phyloP scores from a whole-genome alignment of 129 eudicot species.

The Lactuca saligna region DNA sequence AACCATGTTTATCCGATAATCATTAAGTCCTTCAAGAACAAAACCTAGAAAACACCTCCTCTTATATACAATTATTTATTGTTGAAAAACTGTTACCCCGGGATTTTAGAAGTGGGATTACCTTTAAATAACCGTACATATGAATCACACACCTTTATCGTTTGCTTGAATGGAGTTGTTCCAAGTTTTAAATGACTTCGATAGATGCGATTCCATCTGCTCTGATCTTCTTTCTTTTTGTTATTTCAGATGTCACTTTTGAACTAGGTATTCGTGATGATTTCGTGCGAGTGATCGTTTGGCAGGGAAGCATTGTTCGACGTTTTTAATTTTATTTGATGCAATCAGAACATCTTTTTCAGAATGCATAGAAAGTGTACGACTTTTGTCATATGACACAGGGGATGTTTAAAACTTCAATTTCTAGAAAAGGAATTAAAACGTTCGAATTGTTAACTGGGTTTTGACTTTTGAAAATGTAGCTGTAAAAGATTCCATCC shows the following conservation, averaged over 20 bases:
- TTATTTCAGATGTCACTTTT: too few relatives aligned
- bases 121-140: neutral
- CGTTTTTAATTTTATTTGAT: neutral
- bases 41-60: too few relatives aligned
- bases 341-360: neutral
- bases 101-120: too few relatives aligned
- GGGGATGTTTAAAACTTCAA: neutral
- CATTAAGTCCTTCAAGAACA: too few relatives aligned
- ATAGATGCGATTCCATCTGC: neutral
- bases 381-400: neutral
- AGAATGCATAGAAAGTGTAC: neutral
- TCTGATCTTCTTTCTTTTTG: neutral
- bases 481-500: neutral
- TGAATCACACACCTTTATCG: neutral
- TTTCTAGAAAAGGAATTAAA: too few relatives aligned
- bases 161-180: neutral
- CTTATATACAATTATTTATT: too few relatives aligned
- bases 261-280: too few relatives aligned
- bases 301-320: neutral
- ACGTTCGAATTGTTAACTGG: neutral
- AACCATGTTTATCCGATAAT: too few relatives aligned
- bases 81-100: too few relatives aligned
- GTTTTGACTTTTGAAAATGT: too few relatives aligned
- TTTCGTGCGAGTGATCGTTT: too few relatives aligned
- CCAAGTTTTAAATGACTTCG: neutral